Evolutionary conservation across 371 early-diverging fungal genomes (phyloP), one percentile per base, ranked within the genome.

Genomic region (Zopfochytrium polystomum): DNA sequence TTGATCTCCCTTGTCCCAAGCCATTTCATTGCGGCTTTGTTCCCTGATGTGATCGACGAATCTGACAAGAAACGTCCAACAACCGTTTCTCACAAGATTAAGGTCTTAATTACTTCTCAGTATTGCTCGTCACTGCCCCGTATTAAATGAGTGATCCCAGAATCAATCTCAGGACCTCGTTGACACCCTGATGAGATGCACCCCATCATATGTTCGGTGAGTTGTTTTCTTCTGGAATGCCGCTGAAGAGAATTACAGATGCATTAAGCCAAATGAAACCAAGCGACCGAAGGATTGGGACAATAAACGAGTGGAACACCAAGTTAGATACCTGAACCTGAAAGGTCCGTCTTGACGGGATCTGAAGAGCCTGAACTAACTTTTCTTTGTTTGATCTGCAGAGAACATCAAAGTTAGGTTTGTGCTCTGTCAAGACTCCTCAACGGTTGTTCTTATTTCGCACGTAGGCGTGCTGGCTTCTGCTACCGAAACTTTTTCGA

Each of bases 191-290:
- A 95, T 93, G 90, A 86, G 89, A 62, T 91, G 95, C 63, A 88
- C 90, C 54, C 94, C 99, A n/a, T 90, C 94, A 38, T 99, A 99
- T 75, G 94, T 99, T 35, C 89, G 98, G 73, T 75, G 32, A 38
- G 52, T 3, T 11, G 33, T 13, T 5, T 2, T 4, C 22, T 25
- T 59, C 25, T 42, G 31, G 11, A 5, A 31, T 51, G 32, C 9
- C 7, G 32, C 20, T 48, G 18, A 32, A 20, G 30, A 11, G 43
- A 20, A 1, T 52, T 58, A 13, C 20, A 33, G 73, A 53, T 96
- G 97, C 58, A 99, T 99, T 76, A 99, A 98, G 72, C 99, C 99
- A 34, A 98, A 99, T 71, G 88, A 90, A 63, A 88, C 85, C 66
- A 92, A 94, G 73, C 84, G 88, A 46, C 86, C 96, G 0, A 80